phyloP scores from a whole-genome alignment of 148 eudicot genomes.

The Vaccinium corymbosum region DNA sequence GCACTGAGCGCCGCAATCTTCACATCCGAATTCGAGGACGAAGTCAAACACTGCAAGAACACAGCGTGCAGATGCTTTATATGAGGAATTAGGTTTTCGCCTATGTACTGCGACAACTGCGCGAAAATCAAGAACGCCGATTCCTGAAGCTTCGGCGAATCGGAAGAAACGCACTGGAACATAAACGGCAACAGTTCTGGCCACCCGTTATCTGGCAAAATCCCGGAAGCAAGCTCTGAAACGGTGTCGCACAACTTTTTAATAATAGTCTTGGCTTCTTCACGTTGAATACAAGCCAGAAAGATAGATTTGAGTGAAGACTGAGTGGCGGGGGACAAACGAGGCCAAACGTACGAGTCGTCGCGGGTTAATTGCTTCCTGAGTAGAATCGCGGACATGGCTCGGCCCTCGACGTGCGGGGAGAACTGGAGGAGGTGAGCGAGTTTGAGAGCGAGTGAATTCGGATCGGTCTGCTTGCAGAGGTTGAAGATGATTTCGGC shows the following conservation, averaged over 20 bases:
- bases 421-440: slow-evolving; percentile 58
- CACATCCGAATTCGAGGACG: slow-evolving; percentile 47
- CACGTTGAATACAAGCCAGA: slow-evolving; percentile 51
- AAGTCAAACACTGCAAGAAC: slow-evolving; percentile 49
- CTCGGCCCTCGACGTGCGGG: slow-evolving; percentile 53
- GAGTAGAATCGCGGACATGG: slow-evolving; percentile 79
- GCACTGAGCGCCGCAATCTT: slow-evolving; percentile 76
- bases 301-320: slow-evolving; percentile 53
- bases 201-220: slow-evolving; percentile 70
- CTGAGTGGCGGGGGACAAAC: slow-evolving; percentile 47
- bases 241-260: slow-evolving; percentile 80
- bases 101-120: slow-evolving; percentile 70
- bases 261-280: slow-evolving; percentile 52
- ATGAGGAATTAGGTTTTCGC: slow-evolving; percentile 52
- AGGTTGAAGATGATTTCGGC: slow-evolving; percentile 72
- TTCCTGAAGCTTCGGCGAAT: slow-evolving; percentile 49
- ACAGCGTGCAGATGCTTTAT: slow-evolving; percentile 63
- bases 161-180: slow-evolving; percentile 67
- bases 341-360: slow-evolving; percentile 62
- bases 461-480: slow-evolving; percentile 62
- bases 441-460: slow-evolving; percentile 64
- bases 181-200: slow-evolving; percentile 76
- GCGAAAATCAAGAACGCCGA: slow-evolving; percentile 77
- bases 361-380: slow-evolving; percentile 66
- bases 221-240: slow-evolving; percentile 73